Percentiles rank a stretch among this genome's conserved stretches.
Conservation (phyloP, 1,284 basidiomycete genomes). For the Vanrija sp. region DNA sequence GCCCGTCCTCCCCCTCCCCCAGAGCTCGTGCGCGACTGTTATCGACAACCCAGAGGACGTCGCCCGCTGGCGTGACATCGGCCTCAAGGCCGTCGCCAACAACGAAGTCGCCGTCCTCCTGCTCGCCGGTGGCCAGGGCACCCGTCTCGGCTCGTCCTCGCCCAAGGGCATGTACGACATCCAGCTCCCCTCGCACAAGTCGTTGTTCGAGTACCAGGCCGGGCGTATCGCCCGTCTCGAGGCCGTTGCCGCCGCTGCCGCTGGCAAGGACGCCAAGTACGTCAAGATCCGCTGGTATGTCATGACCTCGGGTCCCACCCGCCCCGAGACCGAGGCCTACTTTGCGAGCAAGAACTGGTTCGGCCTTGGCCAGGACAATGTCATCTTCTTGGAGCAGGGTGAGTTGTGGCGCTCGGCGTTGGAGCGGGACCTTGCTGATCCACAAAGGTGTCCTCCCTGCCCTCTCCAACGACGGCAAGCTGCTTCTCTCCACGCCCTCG, state of each 20-base stretch:
- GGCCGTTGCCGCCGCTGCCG: constrained; percentile 61
- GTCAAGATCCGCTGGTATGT: constrained; percentile 89
- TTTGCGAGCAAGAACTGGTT: constrained; percentile 78
- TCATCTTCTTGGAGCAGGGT: constrained; percentile 98
- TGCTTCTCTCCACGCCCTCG: constrained; percentile 75
- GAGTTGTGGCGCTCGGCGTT: constrained; percentile 27
- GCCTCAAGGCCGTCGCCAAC: constrained; percentile 73
- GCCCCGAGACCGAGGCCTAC: constrained; percentile 78
- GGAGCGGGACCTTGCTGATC: constrained; percentile 9
- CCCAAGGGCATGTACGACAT: constrained; percentile 99
- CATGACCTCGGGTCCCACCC: constrained; percentile 97
- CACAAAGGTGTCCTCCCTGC: constrained; percentile 85
- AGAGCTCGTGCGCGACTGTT: constrained; percentile 64
- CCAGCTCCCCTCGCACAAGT: constrained; percentile 84
- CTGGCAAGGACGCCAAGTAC: constrained; percentile 56
- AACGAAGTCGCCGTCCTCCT: constrained; percentile 88
- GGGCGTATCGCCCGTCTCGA: constrained; percentile 86
- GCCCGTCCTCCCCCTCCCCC: constrained; percentile 62
- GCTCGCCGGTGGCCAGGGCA: constrained; percentile 98
- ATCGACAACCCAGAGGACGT: constrained; percentile 59
- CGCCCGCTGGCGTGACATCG: constrained; percentile 66
- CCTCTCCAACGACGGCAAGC: constrained; percentile 88
- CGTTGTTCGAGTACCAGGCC: constrained; percentile 94
- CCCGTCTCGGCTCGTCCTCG: constrained; percentile 81
- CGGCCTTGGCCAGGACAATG: constrained; percentile 72